These are phyloP conservation scores for Lodderomyces parapsilosis DNA, from an alignment of 1,139 yeast species.

Conservation along the genomic window DNA sequence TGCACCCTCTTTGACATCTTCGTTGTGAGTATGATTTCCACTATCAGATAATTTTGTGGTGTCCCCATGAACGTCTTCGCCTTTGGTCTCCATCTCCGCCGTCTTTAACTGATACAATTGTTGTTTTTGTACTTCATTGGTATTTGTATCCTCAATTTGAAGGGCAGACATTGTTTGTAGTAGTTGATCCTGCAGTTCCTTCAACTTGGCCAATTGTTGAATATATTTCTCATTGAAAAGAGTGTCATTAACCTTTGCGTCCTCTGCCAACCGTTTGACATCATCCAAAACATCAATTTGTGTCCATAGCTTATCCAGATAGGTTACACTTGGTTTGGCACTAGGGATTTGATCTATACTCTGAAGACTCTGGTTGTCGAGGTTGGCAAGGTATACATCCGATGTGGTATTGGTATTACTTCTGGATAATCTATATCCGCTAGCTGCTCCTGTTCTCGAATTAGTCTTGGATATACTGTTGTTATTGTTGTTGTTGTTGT, in stretches of 20 bases:
- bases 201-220: slow-evolving; percentile 52
- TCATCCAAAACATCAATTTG: slow-evolving; percentile 86
- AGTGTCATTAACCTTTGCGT: slow-evolving; percentile 51
- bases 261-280: slow-evolving; percentile 63
- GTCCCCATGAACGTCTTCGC: neutral
- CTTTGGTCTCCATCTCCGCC: slow-evolving; percentile 1
- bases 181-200: slow-evolving; percentile 59
- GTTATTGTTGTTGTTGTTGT: neutral
- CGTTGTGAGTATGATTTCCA: neutral
- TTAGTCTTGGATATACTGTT: slow-evolving; percentile 4
- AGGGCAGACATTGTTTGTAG: slow-evolving; percentile 55
- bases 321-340: slow-evolving; percentile 51
- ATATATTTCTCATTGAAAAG: slow-evolving; percentile 66
- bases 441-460: slow-evolving; percentile 14
- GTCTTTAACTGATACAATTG: slow-evolving; percentile 24
- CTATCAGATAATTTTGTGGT: neutral
- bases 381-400: slow-evolving; percentile 9
- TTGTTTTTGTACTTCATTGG: slow-evolving; percentile 28
- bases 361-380: slow-evolving; percentile 30
- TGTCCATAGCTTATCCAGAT: slow-evolving; percentile 81
- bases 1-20: neutral
- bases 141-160: slow-evolving; percentile 20
- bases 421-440: slow-evolving; percentile 23
- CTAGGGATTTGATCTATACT: slow-evolving; percentile 47
- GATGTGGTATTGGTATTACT: slow-evolving; percentile 26